Base-by-base conservation (phyloP, 129 eudicot genomes). In the Flaveria trinervia region DNA sequence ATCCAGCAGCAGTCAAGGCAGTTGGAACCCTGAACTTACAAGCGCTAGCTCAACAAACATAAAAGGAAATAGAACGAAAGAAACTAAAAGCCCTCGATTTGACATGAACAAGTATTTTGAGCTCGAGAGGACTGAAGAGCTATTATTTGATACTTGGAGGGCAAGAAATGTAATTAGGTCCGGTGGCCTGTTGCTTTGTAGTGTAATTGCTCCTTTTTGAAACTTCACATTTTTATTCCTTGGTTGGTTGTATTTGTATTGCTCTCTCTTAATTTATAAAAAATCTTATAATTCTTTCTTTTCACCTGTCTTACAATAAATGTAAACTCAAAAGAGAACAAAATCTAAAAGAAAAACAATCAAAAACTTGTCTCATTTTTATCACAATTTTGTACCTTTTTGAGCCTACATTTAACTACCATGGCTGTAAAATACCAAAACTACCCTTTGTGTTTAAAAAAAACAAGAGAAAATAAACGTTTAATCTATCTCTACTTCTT, bases 401-500 rank as follows among this genome's bases (percentile, higher is more conserved):
- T 18, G 8, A 70, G 28, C 30, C 28, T 28, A 45, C 46, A 23
- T 12, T 28, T 30, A 62, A 22, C 60, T 9, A 17, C 33, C 67
- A 41, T 77, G 45, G 18, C 5, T 62, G 68, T 17, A 46, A 62
- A 28, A 61, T 45, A 61, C 30, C 79, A n/a, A 74, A 60, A 44
- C 66, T 59, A 52, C 56, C 62, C 14, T 70, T 49, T 59, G 60
- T 20, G 59, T n/a, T 9, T 12, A 46, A 78, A 45, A 18, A 9
- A 28, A 68, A 22, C 39, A 2, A 16, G 10, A 44, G 33, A 52
- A 59, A 52, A 16, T 10, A 55, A 54, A 25, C 9, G 52, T 36
- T 93, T 84, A 91, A 65, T 93, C 96, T 15, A 85, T 90, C 72
- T 93, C 97, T 76, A 94, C 96, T 82, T 88, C 92, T 75, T 90